Evolutionary conservation across 805 yeast genomes (phyloP).

Genomic region (Barnettozyma botsteinii): DNA sequence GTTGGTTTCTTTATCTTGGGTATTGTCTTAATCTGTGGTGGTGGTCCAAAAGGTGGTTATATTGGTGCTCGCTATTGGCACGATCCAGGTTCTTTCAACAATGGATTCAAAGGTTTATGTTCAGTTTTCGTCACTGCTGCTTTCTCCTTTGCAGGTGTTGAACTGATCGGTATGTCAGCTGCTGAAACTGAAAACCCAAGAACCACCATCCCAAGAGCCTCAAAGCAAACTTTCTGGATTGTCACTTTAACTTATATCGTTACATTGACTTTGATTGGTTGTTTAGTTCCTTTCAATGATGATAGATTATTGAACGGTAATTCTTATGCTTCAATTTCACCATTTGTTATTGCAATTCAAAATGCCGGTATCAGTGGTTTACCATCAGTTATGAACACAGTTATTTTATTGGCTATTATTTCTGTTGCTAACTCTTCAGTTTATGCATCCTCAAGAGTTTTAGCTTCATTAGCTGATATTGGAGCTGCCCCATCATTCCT

Average conservation of each 20-base stretch:
- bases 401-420: conserved; percentile 58
- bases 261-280: conserved; percentile 52
- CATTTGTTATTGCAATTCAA: conserved; percentile 68
- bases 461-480: conserved; percentile 56
- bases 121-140: conserved; percentile 48
- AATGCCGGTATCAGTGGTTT: conserved; percentile 59
- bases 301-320: conserved; percentile 41
- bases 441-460: conserved; percentile 61
- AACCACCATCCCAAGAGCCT: conserved; percentile 53
- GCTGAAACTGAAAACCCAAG: conserved; percentile 54
- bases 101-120: conserved; percentile 58
- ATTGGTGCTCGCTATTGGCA: conserved; percentile 42
- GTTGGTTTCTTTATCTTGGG: conserved; percentile 55
- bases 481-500: conserved; percentile 56
- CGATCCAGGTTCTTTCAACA: conserved; percentile 53
- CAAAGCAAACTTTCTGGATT: conserved; percentile 44
- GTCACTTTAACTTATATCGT: conserved; percentile 54
- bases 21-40: conserved; percentile 54
- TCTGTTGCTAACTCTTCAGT: conserved; percentile 75
- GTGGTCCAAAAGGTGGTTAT: conserved; percentile 44
- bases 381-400: conserved; percentile 63
- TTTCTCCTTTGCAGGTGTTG: conserved; percentile 63
- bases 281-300: conserved; percentile 64
- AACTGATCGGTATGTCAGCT: conserved; percentile 48
- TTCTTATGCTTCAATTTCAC: conserved; percentile 63